phyloP scores from a whole-genome alignment of 1,284 basidiomycete species.

The Boletus smithii region DNA sequence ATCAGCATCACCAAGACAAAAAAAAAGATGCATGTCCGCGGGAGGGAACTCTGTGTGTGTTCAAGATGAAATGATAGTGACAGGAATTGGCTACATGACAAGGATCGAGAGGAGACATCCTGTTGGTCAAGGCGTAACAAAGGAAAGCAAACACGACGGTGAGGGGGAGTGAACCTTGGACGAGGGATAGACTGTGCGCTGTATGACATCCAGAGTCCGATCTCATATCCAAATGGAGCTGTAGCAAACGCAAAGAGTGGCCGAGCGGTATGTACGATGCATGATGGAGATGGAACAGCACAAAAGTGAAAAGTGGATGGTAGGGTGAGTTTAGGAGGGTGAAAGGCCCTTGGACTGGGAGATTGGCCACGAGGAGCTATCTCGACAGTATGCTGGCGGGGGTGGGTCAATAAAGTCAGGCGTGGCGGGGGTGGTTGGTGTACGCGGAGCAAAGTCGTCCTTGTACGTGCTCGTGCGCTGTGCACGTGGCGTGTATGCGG shows the following conservation, averaged over 20 bases:
- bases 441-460: conserved; percentile 18
- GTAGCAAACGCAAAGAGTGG: not conserved
- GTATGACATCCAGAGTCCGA: not conserved
- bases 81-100: not conserved
- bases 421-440: conserved; percentile 19
- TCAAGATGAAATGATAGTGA: not conserved
- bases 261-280: not conserved
- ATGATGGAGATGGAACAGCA: too few relatives aligned
- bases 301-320: too few relatives aligned
- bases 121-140: not conserved
- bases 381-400: conserved; percentile 28
- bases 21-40: not conserved
- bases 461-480: conserved; percentile 22
- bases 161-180: not conserved
- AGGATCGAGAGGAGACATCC: not conserved
- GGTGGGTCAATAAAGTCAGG: conserved; percentile 24
- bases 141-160: too few relatives aligned
- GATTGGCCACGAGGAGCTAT: conserved; percentile 2
- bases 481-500: conserved; percentile 7
- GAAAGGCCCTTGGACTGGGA: not conserved
- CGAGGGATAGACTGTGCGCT: conserved; percentile 5
- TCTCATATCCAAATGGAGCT: conserved; percentile 1
- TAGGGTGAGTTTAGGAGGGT: too few relatives aligned
- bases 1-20: not conserved
- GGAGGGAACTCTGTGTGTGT: not conserved